These are phyloP conservation scores for Funneliformis geosporum DNA, from an alignment of 192 early-diverging fungal species.

Conservation along the genomic window DNA sequence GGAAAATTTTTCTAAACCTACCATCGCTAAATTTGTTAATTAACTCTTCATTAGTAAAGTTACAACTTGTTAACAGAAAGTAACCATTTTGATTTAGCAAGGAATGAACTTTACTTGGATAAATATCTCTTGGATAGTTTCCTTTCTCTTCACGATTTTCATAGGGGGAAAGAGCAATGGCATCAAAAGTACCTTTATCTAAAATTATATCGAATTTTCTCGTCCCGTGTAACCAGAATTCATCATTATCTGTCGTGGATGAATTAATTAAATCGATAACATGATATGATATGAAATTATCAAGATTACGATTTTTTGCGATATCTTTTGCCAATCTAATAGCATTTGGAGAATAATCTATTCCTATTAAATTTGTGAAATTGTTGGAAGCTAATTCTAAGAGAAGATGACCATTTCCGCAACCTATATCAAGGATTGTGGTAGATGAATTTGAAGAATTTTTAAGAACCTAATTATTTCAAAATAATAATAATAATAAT, in stretches of 20 bases:
- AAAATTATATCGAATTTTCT: conserved; percentile 64
- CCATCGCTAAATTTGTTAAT: conserved; percentile 58
- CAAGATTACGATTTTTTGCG: conserved; percentile 46
- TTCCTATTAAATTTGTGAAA: conserved; percentile 73
- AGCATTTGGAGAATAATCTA: conserved; percentile 83
- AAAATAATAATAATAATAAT: no score
- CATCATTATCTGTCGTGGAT: not conserved
- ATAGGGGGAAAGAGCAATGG: conserved; percentile 64
- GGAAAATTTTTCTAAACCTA: conserved; percentile 37
- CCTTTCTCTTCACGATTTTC: not conserved
- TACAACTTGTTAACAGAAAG: conserved; percentile 90
- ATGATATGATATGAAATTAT: conserved; percentile 51
- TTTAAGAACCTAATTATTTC: conserved; percentile 15
- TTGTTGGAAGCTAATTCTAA: conserved; percentile 70
- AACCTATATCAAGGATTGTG: conserved; percentile 81
- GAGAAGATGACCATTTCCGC: conserved; percentile 91
- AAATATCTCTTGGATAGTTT: not conserved
- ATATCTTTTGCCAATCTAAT: conserved; percentile 72
- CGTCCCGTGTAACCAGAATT: not conserved
- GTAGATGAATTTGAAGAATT: conserved; percentile 37
- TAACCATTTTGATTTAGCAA: conserved; percentile 53
- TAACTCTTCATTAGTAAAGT: conserved; percentile 91
- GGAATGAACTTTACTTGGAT: conserved; percentile 28
- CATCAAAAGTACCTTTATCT: conserved; percentile 96
- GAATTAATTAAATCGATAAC: conserved; percentile 61